Base-by-base conservation (phyloP, 306 rosid genomes). In the Luffa acutangula region DNA sequence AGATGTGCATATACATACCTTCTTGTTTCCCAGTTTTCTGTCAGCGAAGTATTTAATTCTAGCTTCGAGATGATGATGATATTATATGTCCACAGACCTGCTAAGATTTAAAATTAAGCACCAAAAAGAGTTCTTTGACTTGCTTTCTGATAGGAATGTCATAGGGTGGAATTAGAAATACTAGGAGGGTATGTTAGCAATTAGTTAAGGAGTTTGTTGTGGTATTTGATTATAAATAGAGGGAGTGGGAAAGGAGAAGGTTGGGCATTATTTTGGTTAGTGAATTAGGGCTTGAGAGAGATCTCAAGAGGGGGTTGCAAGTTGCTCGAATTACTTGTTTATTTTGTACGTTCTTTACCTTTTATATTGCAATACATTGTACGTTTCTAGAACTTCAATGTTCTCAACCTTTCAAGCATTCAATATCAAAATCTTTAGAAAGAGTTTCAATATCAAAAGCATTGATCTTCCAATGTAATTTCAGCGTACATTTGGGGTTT, bases 401-500 rank as follows among this genome's bases (percentile, higher is more conserved):
- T 3, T 66, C 7, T 66, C 3, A 39, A 65, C 73, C 25, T 36
- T 39, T 65, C 48, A 65, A 65, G 7, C 73, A 36, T 65, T 37
- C 73, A 41, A 5, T 36, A 37, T 64, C 72, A 65, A 60, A 60
- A 13, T 65, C n/a, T 36, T 64, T 64, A 36, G 0, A 59, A 21
- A 59, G 63, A 20, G 63, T 57, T 57, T 8, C 11, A 21, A 7
- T 57, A 21, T 20, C 63, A 57, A 3, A 57, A 8, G 51, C 75
- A 41, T 49, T 73, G 60, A 73, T 7, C 60, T 52, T 31, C 5
- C 17, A 37, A 46, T 42, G 53, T 49, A 46, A 80, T 80, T 84
- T 75, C 88, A 93, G 96, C 76, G 81, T 21, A 85, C 82, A n/a
- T 93, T 91, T 78, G 97, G 97, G 86, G 97, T 93, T 21, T 45